Evolutionary conservation across 768 basidiomycete species (phyloP).

Genomic region (Mycena kentingensis): DNA sequence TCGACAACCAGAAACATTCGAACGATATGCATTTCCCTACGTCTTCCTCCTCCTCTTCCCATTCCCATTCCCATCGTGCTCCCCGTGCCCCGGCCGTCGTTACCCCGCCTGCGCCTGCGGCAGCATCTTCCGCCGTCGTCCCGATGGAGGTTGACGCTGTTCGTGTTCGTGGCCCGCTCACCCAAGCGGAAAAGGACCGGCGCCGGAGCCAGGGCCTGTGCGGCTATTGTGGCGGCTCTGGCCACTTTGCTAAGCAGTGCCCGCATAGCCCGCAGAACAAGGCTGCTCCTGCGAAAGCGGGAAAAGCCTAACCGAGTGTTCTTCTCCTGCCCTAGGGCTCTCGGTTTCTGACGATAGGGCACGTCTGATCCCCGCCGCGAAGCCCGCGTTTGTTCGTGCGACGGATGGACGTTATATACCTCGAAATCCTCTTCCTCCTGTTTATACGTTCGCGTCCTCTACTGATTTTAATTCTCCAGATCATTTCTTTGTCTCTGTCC

Average conservation of each 20-base stretch:
- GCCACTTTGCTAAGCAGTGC: background rate
- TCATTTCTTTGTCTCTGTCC: slow-evolving; percentile 29
- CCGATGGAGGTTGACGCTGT: slow-evolving; percentile 11
- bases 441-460: slow-evolving; percentile 2
- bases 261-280: background rate
- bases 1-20: slow-evolving; percentile 6
- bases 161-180: slow-evolving; percentile 3
- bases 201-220: slow-evolving; percentile 2
- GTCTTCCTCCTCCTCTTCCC: background rate
- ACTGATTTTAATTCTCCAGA: slow-evolving; percentile 7
- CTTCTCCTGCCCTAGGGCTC: slow-evolving; percentile 23
- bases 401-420: slow-evolving; percentile 7
- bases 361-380: slow-evolving; percentile 8
- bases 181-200: slow-evolving; percentile 4
- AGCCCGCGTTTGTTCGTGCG: slow-evolving; percentile 9
- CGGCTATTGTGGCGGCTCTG: background rate
- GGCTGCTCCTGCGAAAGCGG: slow-evolving; percentile 6
- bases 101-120: background rate
- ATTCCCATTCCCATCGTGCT: background rate
- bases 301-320: slow-evolving; percentile 30
- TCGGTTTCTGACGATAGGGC: slow-evolving; percentile 19
- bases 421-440: slow-evolving; percentile 13
- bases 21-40: background rate
- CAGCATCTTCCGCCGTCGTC: background rate
- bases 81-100: background rate